These are phyloP conservation scores for Neoarthrinium moseri DNA, from an alignment of 2,329 filamentous ascomycete species.

Conservation along the genomic window DNA sequence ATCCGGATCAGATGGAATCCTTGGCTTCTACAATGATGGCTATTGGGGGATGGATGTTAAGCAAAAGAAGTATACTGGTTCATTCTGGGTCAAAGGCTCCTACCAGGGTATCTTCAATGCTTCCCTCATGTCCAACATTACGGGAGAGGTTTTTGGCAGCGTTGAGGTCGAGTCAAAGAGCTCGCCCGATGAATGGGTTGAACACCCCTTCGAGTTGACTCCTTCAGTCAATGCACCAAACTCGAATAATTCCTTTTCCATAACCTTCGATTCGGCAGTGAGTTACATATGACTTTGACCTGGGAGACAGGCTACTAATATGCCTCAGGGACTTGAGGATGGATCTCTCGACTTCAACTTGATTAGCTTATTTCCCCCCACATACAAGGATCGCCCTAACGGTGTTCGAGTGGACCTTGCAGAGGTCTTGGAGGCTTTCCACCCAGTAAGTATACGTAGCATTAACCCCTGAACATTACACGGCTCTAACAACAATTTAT, in stretches of 20 bases:
- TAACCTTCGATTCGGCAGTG: constrained; percentile 48
- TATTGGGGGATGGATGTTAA: constrained; percentile 58
- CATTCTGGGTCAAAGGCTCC: constrained; percentile 51
- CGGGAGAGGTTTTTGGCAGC: constrained; percentile 41
- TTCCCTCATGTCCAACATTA: constrained; percentile 43
- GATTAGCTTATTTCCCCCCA: constrained; percentile 60
- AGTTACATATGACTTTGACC: constrained; percentile 5
- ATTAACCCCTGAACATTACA: not conserved
- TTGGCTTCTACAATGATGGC: constrained; percentile 52
- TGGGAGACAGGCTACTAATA: not conserved
- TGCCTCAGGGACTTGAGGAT: constrained; percentile 29
- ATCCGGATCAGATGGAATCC: constrained; percentile 24
- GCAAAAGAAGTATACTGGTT: constrained; percentile 45
- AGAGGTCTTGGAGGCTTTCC: constrained; percentile 48
- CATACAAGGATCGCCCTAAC: constrained; percentile 57
- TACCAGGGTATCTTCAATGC: constrained; percentile 47
- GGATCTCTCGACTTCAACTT: constrained; percentile 55
- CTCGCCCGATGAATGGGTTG: constrained; percentile 43
- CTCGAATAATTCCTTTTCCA: constrained; percentile 54
- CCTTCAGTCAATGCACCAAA: constrained; percentile 46
- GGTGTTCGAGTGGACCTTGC: constrained; percentile 57
- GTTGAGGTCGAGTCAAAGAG: constrained; percentile 45
- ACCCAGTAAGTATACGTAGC: constrained; percentile 47
- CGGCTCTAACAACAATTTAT: constrained; percentile 6
- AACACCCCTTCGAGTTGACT: constrained; percentile 46